Base-by-base conservation (phyloP, 179 eudicot species). In the Gypsophila paniculata region DNA sequence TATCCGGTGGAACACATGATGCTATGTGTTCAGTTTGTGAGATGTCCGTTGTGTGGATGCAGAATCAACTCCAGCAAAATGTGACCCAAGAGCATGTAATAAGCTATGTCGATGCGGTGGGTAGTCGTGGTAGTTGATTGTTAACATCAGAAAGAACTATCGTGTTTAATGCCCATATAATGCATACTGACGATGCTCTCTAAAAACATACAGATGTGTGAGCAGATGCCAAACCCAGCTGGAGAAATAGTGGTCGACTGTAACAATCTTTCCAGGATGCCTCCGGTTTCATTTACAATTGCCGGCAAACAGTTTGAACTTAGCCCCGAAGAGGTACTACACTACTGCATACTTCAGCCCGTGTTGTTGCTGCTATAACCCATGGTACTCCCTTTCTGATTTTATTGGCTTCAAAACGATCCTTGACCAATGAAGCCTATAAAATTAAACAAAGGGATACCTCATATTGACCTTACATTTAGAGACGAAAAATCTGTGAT, bases 1-100 rank as follows among this genome's bases (percentile, higher is more conserved):
- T 82, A 65, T 72, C 87, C 17, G 61, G 79, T 48, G 77, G 79
- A 68, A 74, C 74, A 48, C 76, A 57, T 72, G 91, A 82, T 39
- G 84, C 79, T 58, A 81, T 81, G 79, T 92, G 98, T 69, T 65
- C 85, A 29, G 85, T 86, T 58, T 92, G 98, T 69, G 85, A 90
- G 84, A 90, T 92, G 98, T 82, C 89, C 61, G 92, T 90, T 72
- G 89, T 91, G 25, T 93, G 98, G 98, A 87, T 93, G 84, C 88
- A 91, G 76, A 93, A 84, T 76, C 91, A 89, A 75, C 75, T 93
- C 48, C 82, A 60, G 68, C 84, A 78, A 64, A 93, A 90, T 73
- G 75, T 79, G 76, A 87, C 95, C 18, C 79, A 85, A 70, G 96
- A 89, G 2, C 76, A 69, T 61, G 86, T 86, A 61, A 59, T 93